Conservation (phyloP, 768 basidiomycete species). For the Leccinum subgranulosum region DNA sequence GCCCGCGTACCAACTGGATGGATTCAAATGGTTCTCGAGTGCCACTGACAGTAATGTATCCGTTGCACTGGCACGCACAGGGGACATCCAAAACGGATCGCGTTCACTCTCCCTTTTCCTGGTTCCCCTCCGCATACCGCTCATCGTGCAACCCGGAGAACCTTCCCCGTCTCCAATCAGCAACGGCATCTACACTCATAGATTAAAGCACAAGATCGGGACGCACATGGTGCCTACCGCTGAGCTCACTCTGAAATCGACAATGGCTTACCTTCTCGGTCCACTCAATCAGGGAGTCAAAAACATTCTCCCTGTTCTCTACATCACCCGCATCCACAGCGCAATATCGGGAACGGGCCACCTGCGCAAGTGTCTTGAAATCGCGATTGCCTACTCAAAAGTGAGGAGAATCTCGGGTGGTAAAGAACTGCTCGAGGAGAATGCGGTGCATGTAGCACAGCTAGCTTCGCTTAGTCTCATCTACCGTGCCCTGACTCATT, state of each 20-base stretch:
- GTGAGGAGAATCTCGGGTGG: conserved; percentile 57
- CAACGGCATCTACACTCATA: conserved; percentile 68
- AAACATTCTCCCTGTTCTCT: conserved; percentile 66
- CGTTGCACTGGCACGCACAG: conserved; percentile 72
- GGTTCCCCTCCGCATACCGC: conserved; percentile 56
- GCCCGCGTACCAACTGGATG: conserved; percentile 54
- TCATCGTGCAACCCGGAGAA: conserved; percentile 40
- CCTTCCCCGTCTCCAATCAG: conserved; percentile 45
- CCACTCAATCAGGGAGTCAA: conserved; percentile 57
- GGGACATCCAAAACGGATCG: conserved; percentile 51
- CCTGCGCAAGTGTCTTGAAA: conserved; percentile 60
- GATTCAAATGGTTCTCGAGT: conserved; percentile 84
- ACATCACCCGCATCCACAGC: conserved; percentile 74
- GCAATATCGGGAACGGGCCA: conserved; percentile 53
- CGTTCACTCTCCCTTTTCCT: conserved; percentile 72
- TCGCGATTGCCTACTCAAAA: conserved; percentile 60
- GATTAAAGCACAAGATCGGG: conserved; percentile 77
- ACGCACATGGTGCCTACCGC: conserved; percentile 74
- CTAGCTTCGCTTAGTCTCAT: conserved; percentile 58
- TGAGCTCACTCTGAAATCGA: conserved; percentile 58
- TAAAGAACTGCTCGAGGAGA: conserved; percentile 47
- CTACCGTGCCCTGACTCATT: conserved; percentile 64
- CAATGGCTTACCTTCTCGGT: conserved; percentile 65
- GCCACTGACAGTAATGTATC: conserved; percentile 75
- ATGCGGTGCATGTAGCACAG: conserved; percentile 60